These are phyloP conservation scores for Alternaria ventricosa DNA, from an alignment of 2,329 filamentous ascomycete genomes.

Conservation along the genomic window DNA sequence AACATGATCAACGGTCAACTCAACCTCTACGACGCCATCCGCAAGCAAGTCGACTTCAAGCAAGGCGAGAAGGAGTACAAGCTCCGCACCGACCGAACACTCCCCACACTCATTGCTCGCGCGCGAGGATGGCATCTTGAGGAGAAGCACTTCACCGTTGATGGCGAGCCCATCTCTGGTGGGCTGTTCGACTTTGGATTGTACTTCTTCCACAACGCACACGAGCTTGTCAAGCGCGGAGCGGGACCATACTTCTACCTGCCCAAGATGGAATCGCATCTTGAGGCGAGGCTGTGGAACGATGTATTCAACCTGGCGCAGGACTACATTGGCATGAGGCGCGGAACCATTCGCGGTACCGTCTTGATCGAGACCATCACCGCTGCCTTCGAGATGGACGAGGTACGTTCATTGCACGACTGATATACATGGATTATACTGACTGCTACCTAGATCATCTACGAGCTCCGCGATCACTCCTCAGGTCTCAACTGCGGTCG, in stretches of 20 bases:
- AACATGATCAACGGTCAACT: slow-evolving; percentile 99
- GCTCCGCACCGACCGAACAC: slow-evolving; percentile 84
- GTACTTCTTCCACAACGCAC: slow-evolving; percentile 98
- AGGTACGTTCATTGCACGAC: slow-evolving; percentile 53
- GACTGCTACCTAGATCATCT: slow-evolving; percentile 74
- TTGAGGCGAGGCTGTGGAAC: slow-evolving; percentile 97
- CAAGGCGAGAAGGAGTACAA: slow-evolving; percentile 96
- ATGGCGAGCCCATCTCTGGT: slow-evolving; percentile 92
- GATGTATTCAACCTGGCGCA: slow-evolving; percentile 96
- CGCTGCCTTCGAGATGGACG: slow-evolving; percentile 99
- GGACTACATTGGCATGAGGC: slow-evolving; percentile 86
- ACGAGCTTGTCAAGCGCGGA: slow-evolving; percentile 83
- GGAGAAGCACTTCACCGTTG: slow-evolving; percentile 96
- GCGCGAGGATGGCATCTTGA: slow-evolving; percentile 97
- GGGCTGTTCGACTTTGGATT: slow-evolving; percentile 96
- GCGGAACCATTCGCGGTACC: slow-evolving; percentile 92
- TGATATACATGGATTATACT: slow-evolving; percentile 4
- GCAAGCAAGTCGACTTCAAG: slow-evolving; percentile 94
- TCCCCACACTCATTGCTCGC: slow-evolving; percentile 91
- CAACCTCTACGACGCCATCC: slow-evolving; percentile 95
- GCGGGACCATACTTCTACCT: slow-evolving; percentile 97
- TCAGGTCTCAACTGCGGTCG: slow-evolving; percentile 97
- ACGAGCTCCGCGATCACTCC: slow-evolving; percentile 95
- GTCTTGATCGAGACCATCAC: slow-evolving; percentile 98
- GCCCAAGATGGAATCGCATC: slow-evolving; percentile 97